Conservation (phyloP, 768 basidiomycete genomes). For the Rhodotorula taiwanensis region DNA sequence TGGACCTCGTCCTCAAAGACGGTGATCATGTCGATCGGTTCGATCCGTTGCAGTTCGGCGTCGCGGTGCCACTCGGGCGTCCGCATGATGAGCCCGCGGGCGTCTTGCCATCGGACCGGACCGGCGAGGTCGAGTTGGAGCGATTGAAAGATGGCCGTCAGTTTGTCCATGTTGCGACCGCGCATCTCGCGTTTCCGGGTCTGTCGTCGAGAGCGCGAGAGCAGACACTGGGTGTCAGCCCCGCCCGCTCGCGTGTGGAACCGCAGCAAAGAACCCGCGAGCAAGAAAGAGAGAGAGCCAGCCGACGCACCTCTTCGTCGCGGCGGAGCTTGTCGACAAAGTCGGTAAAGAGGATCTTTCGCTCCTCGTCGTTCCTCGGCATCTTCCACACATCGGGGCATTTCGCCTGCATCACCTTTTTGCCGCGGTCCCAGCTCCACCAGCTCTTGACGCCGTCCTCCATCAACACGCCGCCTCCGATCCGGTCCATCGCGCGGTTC, state of each 20-base stretch:
- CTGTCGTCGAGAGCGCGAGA: slow-evolving; percentile 46
- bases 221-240: neutral
- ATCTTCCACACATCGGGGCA: slow-evolving; percentile 61
- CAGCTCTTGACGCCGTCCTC: slow-evolving; percentile 60
- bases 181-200: slow-evolving; percentile 72
- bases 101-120: slow-evolving; percentile 77
- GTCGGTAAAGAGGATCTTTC: slow-evolving; percentile 82
- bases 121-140: slow-evolving; percentile 76
- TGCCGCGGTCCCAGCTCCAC: slow-evolving; percentile 39
- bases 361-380: slow-evolving; percentile 73
- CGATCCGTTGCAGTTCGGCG: slow-evolving; percentile 68
- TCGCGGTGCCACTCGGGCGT: slow-evolving; percentile 75
- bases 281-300: no score
- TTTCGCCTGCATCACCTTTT: slow-evolving; percentile 66
- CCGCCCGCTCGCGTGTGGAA: no score
- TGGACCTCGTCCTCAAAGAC: slow-evolving; percentile 92
- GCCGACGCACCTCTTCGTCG: slow-evolving; percentile 69
- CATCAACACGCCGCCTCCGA: slow-evolving; percentile 64
- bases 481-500: slow-evolving; percentile 90
- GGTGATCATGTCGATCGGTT: slow-evolving; percentile 81
- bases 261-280: fast-evolving
- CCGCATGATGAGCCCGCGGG: slow-evolving; percentile 65
- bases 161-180: slow-evolving; percentile 56
- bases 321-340: slow-evolving; percentile 78
- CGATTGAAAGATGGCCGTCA: slow-evolving; percentile 75